Evolutionary conservation across 495 filamentous ascomycete genomes (phyloP).

Genomic region (Penicillium samsonianum): DNA sequence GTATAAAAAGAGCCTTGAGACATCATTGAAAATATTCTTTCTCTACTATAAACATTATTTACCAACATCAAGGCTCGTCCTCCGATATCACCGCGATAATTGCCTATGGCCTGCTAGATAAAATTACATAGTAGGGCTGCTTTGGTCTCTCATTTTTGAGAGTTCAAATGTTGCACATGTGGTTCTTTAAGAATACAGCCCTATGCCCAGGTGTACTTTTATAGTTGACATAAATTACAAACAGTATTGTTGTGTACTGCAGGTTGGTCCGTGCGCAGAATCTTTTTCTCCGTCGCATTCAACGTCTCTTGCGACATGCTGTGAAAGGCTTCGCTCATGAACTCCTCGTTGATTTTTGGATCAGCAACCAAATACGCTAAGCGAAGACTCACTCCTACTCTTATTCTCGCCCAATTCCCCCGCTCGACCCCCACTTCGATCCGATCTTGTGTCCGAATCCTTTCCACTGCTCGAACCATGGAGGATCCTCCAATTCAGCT

Average conservation of each 20-base stretch:
- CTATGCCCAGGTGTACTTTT: background rate
- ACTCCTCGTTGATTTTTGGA: constrained; percentile 9
- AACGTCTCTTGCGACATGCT: constrained; percentile 11
- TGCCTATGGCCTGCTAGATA: background rate
- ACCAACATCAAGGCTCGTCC: too few species aligned
- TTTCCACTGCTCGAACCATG: constrained; percentile 18
- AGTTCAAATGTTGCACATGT: too few species aligned
- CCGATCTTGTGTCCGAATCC: constrained; percentile 10
- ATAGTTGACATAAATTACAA: constrained; percentile 1
- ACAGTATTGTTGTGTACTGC: background rate
- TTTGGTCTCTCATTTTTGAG: background rate
- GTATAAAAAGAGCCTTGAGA: constrained; percentile 1
- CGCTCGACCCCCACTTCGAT: background rate
- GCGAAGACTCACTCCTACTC: background rate
- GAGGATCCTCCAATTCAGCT: constrained; percentile 19
- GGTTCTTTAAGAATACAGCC: too few species aligned
- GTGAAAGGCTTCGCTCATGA: constrained; percentile 16
- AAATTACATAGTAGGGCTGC: background rate
- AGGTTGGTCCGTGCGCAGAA: constrained; percentile 26
- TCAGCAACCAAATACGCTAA: constrained; percentile 19
- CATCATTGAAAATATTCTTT: background rate
- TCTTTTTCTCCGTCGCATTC: constrained; percentile 24
- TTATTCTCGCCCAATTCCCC: constrained; percentile 6
- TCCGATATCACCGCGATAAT: background rate
- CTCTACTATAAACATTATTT: too few species aligned